Evolutionary conservation across 805 yeast species (phyloP), one percentile per base, ranked within the genome.

Genomic region (Ogataea ramenticola): DNA sequence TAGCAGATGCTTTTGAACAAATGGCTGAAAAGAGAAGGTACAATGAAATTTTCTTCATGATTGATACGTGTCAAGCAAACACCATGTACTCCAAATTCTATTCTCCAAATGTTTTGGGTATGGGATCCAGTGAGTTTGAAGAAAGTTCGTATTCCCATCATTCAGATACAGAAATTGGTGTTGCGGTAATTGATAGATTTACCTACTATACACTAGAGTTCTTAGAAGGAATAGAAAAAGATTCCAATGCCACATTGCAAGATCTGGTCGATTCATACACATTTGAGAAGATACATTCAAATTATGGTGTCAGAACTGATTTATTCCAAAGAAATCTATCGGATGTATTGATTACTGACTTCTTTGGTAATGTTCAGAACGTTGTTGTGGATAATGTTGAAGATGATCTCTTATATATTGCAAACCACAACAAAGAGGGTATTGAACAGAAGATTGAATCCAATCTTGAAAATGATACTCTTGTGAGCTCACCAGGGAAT

Each of bases 11-110:
- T 2, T 87, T 93, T 66, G 95, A 79, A 42, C 97, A 93, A 61
- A 93, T 93, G 99, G 79, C 87, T 67, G 96, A 91, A 61, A 90
- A 90, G 76, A 85, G 86, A 53, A 74, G 99, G 44, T 93, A 93
- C 68, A 89, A 90, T 54, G 98, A 93, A 68, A 86, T 93, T 30
- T 80, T 93, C 58, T 93, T 93, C 66, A 93, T 93, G 98, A 85
- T 93, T 50, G 99, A 93, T 63, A 93, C 99, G 0, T 93, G 99
- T 60, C 99, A 93, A 69, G 99, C 99, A 22, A 93, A 91, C 65
- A 88, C 99, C 15, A 91, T 93, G 99, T 93, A 85, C 66, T 82
- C 95, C 45, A 78, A 84, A 57, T 80, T 91, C 58, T 89, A 88
- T 60, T 84, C 96, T 10, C 98, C 99, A 30, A 89, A 93, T 60